A percentile compares a stretch with the other conserved stretches of the same genome.
phyloP scores from a whole-genome alignment of 768 basidiomycete genomes.

The Tulasnella sp. region DNA sequence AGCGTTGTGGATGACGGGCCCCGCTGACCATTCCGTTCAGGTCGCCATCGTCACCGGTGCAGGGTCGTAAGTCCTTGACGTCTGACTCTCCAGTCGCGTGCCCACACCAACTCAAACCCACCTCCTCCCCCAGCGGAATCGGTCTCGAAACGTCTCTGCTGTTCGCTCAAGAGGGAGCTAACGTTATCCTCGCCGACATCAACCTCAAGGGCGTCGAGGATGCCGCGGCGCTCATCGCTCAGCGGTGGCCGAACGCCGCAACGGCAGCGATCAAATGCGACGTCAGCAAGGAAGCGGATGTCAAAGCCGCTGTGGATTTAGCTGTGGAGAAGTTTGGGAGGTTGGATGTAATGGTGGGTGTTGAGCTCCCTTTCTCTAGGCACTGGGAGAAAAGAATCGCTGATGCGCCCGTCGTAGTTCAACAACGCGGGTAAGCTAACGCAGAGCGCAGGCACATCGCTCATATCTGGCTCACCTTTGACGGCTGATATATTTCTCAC shows the following conservation, averaged over 20 bases:
- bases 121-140: slow-evolving; percentile 58
- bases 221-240: slow-evolving; percentile 47
- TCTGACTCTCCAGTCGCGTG: background rate
- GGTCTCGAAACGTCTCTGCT: slow-evolving; percentile 92
- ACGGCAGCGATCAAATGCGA: slow-evolving; percentile 64
- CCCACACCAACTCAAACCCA: slow-evolving; percentile 16
- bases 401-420: slow-evolving; percentile 58
- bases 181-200: slow-evolving; percentile 80
- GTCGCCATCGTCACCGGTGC: slow-evolving; percentile 79
- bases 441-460: background rate
- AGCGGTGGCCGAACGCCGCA: slow-evolving; percentile 58
- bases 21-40: slow-evolving; percentile 25
- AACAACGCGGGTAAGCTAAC: slow-evolving; percentile 71
- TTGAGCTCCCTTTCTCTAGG: too few relatives aligned
- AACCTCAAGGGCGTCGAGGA: slow-evolving; percentile 64
- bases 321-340: slow-evolving; percentile 84
- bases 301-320: slow-evolving; percentile 68
- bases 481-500: background rate
- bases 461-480: background rate
- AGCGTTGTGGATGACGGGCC: background rate
- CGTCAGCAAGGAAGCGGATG: slow-evolving; percentile 77
- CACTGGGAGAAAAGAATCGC: background rate
- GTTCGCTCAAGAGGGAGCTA: slow-evolving; percentile 92
- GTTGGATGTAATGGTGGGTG: slow-evolving; percentile 84
- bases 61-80: slow-evolving; percentile 52